A percentile compares a stretch with the other conserved stretches of the same genome.
Conservation (phyloP, 116 monocot species). For the Iris pallida region DNA sequence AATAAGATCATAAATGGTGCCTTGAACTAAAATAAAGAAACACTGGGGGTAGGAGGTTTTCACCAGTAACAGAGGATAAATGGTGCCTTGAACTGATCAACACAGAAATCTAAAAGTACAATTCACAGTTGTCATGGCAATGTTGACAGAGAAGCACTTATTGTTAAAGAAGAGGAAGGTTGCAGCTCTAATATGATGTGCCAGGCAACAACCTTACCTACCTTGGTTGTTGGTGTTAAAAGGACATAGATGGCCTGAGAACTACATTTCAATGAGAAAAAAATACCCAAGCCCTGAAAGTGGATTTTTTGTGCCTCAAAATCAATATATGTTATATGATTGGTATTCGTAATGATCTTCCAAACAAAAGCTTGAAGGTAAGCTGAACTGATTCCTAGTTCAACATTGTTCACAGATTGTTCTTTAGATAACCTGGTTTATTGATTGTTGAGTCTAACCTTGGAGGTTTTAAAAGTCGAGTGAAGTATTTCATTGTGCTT, state of each 20-base stretch:
- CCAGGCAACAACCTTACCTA: background rate
- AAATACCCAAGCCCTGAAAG: constrained; percentile 14
- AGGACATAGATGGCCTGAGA: constrained; percentile 1
- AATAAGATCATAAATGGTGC: too few relatives aligned
- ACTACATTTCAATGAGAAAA: constrained; percentile 1
- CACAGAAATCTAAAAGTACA: constrained; percentile 12
- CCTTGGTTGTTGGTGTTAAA: background rate
- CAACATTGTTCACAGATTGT: background rate
- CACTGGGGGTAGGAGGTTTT: background rate
- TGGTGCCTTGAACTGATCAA: constrained; percentile 20
- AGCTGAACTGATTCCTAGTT: background rate
- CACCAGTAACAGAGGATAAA: background rate
- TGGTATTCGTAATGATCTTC: constrained; percentile 1
- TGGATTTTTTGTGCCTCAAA: constrained; percentile 22
- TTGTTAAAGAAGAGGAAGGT: constrained; percentile 14
- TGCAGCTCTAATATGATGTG: constrained; percentile 4
- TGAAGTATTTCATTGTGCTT: constrained; percentile 49
- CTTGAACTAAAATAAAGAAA: too few relatives aligned
- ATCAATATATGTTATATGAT: constrained; percentile 19
- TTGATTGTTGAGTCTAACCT: too few relatives aligned
- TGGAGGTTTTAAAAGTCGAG: constrained; percentile 81
- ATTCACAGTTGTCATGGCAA: background rate
- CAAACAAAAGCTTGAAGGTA: constrained; percentile 46
- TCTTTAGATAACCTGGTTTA: background rate
- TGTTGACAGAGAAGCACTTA: background rate